Evolutionary conservation across 177 flowering plant species (phyloP).

Genomic region (Vitis hybrid): DNA sequence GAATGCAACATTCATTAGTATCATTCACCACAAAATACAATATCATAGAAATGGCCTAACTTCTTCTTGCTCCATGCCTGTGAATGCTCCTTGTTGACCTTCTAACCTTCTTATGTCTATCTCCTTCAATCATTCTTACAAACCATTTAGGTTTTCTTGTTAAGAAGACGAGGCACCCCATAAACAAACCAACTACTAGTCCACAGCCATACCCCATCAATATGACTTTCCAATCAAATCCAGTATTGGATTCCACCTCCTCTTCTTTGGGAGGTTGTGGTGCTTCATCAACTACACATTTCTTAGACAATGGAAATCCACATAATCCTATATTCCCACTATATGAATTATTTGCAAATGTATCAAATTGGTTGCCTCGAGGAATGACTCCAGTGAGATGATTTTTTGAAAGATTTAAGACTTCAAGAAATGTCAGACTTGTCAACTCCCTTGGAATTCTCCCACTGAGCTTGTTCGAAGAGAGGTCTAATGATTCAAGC

Average conservation of each 20-base stretch:
- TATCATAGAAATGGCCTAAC: no score
- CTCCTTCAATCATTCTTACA: no score
- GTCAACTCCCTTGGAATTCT: slow-evolving; percentile 11
- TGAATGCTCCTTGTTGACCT: no score
- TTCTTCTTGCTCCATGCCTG: no score
- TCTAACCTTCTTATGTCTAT: no score
- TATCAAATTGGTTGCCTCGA: slow-evolving; percentile 18
- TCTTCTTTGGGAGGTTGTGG: slow-evolving; percentile 1
- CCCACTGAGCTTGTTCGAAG: slow-evolving; percentile 15
- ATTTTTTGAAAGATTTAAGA: slow-evolving; percentile 15
- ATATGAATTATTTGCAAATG: slow-evolving; percentile 7
- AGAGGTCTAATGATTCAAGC: slow-evolving; percentile 25
- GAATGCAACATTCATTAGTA: no score
- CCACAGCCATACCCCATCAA: slow-evolving; percentile 16
- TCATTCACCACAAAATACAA: no score
- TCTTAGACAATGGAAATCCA: slow-evolving; percentile 13
- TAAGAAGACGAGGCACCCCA: no score
- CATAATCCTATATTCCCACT: slow-evolving; percentile 19
- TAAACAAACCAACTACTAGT: not conserved
- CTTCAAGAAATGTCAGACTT: slow-evolving; percentile 5
- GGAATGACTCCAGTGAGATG: slow-evolving; percentile 20
- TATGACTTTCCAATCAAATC: slow-evolving; percentile 5
- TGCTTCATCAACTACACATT: not conserved
- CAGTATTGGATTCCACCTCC: not conserved
- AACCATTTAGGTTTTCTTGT: no score